A percentile compares a stretch with the other conserved stretches of the same genome.
Conservation (phyloP, 2,329 filamentous ascomycete genomes). For the Pleurostoma richardsiae region DNA sequence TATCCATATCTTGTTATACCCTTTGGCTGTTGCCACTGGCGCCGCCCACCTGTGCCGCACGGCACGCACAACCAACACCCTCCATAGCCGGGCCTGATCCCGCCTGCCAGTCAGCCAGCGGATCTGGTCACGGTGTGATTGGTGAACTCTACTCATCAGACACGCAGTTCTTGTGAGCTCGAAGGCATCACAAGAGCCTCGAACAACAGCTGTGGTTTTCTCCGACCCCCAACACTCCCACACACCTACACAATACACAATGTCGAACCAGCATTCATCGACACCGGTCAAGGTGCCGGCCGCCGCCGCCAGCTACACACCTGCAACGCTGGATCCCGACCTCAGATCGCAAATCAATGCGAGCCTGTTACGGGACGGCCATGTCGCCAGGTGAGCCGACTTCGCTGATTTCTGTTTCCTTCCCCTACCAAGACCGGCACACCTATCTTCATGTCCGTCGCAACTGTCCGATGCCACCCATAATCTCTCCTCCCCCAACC, state of each 20-base stretch:
- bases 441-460: background rate
- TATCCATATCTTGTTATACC: no score
- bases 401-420: conserved; percentile 1
- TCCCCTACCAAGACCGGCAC: background rate
- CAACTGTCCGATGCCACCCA: background rate
- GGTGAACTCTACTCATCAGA: no score
- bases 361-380: conserved; percentile 51
- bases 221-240: no score
- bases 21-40: no score
- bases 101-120: no score
- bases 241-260: conserved; percentile 10
- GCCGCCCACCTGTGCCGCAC: no score
- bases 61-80: no score
- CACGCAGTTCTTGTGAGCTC: no score
- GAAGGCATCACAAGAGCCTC: no score
- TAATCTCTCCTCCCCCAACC: background rate
- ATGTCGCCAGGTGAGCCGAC: conserved; percentile 48
- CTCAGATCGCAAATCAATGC: conserved; percentile 59
- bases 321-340: conserved; percentile 57
- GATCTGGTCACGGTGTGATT: no score
- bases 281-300: conserved; percentile 58
- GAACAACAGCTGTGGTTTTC: no score
- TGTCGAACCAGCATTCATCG: conserved; percentile 39
- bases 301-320: conserved; percentile 53
- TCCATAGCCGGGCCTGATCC: no score